These are phyloP conservation scores for Closterium sp. DNA, from an alignment of 139 green algal genomes.

Conservation along the genomic window DNA sequence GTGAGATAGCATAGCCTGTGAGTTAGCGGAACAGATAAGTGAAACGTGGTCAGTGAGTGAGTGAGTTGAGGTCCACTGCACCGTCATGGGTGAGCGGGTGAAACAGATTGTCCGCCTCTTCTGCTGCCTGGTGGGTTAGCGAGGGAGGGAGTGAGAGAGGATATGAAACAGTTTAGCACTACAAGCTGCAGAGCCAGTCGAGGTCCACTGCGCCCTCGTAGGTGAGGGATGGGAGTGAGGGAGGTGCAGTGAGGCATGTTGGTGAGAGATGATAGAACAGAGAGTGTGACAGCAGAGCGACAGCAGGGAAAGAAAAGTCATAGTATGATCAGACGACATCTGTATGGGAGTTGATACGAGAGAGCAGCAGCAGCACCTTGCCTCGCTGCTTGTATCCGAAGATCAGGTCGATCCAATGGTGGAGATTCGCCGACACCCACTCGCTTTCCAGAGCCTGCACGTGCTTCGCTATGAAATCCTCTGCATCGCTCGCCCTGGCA, in stretches of 20 bases:
- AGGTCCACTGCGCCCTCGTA: conserved; percentile 72
- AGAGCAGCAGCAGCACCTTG: conserved; percentile 16
- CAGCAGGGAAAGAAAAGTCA: too few species aligned
- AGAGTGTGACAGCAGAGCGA: too few species aligned
- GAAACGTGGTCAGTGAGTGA: background rate
- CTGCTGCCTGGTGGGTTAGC: conserved; percentile 47
- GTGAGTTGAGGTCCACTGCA: conserved; percentile 51
- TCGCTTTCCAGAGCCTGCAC: conserved; percentile 60
- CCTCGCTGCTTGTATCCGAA: conserved; percentile 48
- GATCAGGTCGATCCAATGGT: conserved; percentile 65
- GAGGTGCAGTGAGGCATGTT: too few species aligned
- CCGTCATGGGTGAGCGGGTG: conserved; percentile 85
- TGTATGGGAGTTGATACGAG: background rate
- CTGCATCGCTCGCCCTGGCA: conserved; percentile 47
- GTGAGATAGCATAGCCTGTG: too few species aligned
- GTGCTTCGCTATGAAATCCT: conserved; percentile 45
- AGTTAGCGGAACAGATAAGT: too few species aligned
- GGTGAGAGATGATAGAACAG: too few species aligned
- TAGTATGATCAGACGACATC: background rate
- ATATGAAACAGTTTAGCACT: too few species aligned
- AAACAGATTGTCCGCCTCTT: conserved; percentile 85
- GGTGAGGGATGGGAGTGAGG: too few species aligned
- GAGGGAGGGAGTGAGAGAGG: too few species aligned
- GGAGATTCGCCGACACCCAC: conserved; percentile 63
- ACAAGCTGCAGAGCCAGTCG: conserved; percentile 44